Conservation (phyloP, 2,329 filamentous ascomycete species). For the Rachicladosporium sp. region DNA sequence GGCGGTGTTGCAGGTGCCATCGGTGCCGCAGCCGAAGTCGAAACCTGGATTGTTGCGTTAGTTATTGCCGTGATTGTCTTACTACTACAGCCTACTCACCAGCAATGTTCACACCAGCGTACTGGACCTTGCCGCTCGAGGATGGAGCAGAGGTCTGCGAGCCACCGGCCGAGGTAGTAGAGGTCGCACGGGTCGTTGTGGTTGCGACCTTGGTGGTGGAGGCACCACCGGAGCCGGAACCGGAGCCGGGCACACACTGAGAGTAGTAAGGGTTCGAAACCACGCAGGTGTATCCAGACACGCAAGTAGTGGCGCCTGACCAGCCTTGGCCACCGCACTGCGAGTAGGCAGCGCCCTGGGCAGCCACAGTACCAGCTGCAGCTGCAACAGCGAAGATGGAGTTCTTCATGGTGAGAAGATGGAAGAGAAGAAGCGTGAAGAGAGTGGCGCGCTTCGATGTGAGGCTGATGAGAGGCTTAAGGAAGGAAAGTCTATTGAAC, state of each 20-base stretch:
- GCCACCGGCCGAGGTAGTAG: constrained; percentile 9
- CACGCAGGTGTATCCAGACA: constrained; percentile 18
- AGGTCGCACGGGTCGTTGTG: constrained; percentile 8
- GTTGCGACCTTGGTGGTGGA: constrained; percentile 10
- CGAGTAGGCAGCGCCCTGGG: constrained; percentile 8
- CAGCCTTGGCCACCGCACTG: constrained; percentile 19
- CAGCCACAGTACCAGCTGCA: constrained; percentile 6
- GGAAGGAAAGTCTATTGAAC: too few species aligned
- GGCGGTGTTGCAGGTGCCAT: constrained; percentile 27
- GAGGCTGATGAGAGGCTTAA: too few species aligned
- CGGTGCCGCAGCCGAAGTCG: constrained; percentile 25
- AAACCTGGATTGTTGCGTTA: constrained; percentile 12
- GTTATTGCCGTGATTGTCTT: neutral
- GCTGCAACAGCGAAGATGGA: constrained; percentile 6
- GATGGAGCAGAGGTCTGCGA: constrained; percentile 9
- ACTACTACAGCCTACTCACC: neutral
- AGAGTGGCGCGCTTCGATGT: constrained; percentile 9
- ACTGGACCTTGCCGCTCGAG: constrained; percentile 10
- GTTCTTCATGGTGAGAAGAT: constrained; percentile 2
- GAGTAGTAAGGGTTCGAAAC: constrained; percentile 19
- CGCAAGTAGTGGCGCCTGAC: constrained; percentile 19
- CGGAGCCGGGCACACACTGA: constrained; percentile 16
- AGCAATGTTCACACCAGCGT: constrained; percentile 19
- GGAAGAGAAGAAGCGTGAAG: constrained; percentile 8
- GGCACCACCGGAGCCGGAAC: constrained; percentile 8